These are phyloP conservation scores for Bathelium albidoporum DNA, from an alignment of 495 filamentous ascomycete species.

Conservation along the genomic window DNA sequence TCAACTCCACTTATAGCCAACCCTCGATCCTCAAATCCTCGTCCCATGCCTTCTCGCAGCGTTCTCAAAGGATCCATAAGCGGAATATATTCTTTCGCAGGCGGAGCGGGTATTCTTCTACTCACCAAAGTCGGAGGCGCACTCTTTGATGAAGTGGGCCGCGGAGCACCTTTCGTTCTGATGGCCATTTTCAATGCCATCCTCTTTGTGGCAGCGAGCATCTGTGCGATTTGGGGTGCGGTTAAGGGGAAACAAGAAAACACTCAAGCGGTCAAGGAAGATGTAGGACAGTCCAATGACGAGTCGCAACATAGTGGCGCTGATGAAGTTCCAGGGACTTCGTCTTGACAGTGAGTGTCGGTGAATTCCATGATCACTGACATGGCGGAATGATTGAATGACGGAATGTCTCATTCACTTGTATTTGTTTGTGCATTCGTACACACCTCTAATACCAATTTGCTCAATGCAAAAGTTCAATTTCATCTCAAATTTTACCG, in stretches of 20 bases:
- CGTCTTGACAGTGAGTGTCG: not conserved
- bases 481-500: too few relatives aligned
- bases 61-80: conserved; percentile 87
- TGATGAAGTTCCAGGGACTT: too few relatives aligned
- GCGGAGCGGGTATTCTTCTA: conserved; percentile 81
- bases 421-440: not conserved
- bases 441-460: not conserved
- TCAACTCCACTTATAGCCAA: not conserved
- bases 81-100: conserved; percentile 81
- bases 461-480: not conserved
- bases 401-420: not conserved
- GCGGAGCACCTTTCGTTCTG: conserved; percentile 79
- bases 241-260: not conserved
- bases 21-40: not conserved
- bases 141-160: conserved; percentile 61
- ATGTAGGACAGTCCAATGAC: not conserved
- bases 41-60: not conserved
- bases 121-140: conserved; percentile 87
- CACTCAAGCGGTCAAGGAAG: not conserved
- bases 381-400: not conserved
- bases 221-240: not conserved
- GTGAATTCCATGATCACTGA: not conserved
- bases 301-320: not conserved
- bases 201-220: conserved; percentile 38
- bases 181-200: conserved; percentile 79